Percentiles rank a stretch among this genome's conserved stretches.
phyloP scores from a whole-genome alignment of 164 flowering plant species.

The Macadamia integrifolia region DNA sequence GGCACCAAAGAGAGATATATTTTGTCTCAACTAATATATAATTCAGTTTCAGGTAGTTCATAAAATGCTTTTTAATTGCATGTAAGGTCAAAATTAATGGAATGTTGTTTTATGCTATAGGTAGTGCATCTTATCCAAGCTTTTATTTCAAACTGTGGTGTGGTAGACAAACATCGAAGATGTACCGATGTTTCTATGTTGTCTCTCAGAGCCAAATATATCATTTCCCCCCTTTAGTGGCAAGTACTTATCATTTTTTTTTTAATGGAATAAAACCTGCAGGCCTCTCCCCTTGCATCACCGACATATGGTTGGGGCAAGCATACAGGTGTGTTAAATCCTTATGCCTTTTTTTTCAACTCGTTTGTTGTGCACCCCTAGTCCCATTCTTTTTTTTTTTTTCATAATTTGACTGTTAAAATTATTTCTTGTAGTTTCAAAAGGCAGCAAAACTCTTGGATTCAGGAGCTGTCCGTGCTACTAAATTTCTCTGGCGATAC shows the following conservation, averaged over 20 bases:
- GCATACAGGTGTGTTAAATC: slow-evolving; percentile 56
- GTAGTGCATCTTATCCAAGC: too few relatives aligned
- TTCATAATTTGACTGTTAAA: slow-evolving; percentile 1
- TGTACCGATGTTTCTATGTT: too few relatives aligned
- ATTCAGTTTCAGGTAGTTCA: too few relatives aligned
- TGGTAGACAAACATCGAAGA: too few relatives aligned
- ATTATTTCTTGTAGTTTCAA: slow-evolving; percentile 56
- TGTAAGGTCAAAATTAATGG: too few relatives aligned
- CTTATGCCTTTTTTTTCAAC: neutral
- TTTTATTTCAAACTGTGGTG: too few relatives aligned
- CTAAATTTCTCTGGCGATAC: slow-evolving; percentile 92
- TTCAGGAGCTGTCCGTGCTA: slow-evolving; percentile 92
- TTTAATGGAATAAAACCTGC: slow-evolving; percentile 16
- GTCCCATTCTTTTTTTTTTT: slow-evolving; percentile 2
- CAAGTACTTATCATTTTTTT: neutral
- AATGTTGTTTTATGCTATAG: too few relatives aligned
- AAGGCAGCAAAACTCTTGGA: slow-evolving; percentile 90
- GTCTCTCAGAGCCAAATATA: too few relatives aligned
- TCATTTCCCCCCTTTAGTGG: neutral
- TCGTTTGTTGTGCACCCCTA: neutral
- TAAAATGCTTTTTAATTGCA: too few relatives aligned
- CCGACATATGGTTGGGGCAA: slow-evolving; percentile 87
- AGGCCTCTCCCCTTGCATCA: slow-evolving; percentile 97
- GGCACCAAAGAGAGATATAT: too few relatives aligned
- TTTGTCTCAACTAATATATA: too few relatives aligned